These are phyloP conservation scores for Candida parachauliodes DNA, from an alignment of 805 yeast genomes.

Conservation along the genomic window DNA sequence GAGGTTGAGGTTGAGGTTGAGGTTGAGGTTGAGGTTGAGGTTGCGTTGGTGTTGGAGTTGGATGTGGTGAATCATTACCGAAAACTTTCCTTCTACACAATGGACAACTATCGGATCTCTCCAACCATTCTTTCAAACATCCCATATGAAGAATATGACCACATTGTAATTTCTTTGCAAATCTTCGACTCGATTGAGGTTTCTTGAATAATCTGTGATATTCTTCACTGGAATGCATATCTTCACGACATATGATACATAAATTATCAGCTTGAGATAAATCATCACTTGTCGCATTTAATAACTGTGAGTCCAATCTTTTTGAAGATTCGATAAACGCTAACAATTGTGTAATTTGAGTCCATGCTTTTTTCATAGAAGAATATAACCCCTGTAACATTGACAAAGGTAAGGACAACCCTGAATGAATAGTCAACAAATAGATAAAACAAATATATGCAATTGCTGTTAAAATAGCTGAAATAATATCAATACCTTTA, in stretches of 20 bases:
- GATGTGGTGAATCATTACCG: slow-evolving; percentile 6
- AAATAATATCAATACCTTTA: slow-evolving; percentile 52
- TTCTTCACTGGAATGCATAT: slow-evolving; percentile 54
- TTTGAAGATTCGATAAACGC: slow-evolving; percentile 53
- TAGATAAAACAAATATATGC: slow-evolving; percentile 32
- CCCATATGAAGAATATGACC: slow-evolving; percentile 87
- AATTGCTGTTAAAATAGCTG: slow-evolving; percentile 37
- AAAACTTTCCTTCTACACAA: slow-evolving; percentile 75
- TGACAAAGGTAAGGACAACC: slow-evolving; percentile 31
- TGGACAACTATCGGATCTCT: slow-evolving; percentile 90
- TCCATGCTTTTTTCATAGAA: slow-evolving; percentile 29
- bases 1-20: not conserved
- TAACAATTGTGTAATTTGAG: slow-evolving; percentile 41
- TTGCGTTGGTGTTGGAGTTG: not conserved
- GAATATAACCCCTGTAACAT: slow-evolving; percentile 43
- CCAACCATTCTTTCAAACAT: slow-evolving; percentile 90
- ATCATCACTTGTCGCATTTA: slow-evolving; percentile 60
- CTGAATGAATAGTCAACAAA: slow-evolving; percentile 30
- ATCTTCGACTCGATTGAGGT: slow-evolving; percentile 31
- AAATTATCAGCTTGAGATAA: slow-evolving; percentile 52
- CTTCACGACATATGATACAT: slow-evolving; percentile 92
- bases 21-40: not conserved
- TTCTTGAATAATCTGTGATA: slow-evolving; percentile 19
- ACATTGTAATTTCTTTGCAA: slow-evolving; percentile 77
- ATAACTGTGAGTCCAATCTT: slow-evolving; percentile 60